Percentiles rank a stretch among this genome's conserved stretches.
Evolutionary conservation across 345 rosid species (phyloP).

Genomic region (Populus alba): DNA sequence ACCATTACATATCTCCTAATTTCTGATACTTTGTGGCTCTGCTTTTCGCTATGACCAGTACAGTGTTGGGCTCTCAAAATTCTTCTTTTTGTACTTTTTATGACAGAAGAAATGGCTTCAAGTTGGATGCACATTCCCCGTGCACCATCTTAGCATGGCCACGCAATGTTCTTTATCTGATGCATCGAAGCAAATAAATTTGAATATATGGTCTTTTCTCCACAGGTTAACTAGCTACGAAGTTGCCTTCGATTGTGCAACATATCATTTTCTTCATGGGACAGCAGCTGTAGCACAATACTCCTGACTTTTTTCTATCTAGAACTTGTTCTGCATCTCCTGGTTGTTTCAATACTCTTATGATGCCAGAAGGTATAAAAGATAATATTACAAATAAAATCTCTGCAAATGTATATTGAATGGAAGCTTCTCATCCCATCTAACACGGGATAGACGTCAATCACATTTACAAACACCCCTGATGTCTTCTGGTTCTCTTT

Average conservation of each 20-base stretch:
- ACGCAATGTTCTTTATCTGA: neutral
- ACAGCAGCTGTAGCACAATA: neutral
- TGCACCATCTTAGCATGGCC: slow-evolving; percentile 23
- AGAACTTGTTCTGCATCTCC: neutral
- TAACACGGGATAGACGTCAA: no score
- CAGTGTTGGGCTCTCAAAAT: neutral
- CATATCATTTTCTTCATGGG: neutral
- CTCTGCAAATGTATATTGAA: neutral
- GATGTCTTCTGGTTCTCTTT: neutral
- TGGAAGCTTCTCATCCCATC: neutral
- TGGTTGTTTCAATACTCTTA: neutral
- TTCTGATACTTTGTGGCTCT: neutral
- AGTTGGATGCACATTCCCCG: slow-evolving; percentile 24
- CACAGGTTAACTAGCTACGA: neutral
- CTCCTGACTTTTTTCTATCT: neutral
- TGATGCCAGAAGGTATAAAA: neutral
- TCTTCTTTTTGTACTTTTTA: neutral
- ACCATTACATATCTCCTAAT: slow-evolving; percentile 18
- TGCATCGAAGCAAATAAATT: neutral
- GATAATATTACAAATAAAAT: neutral
- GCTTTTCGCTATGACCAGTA: slow-evolving; percentile 1
- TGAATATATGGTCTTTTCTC: neutral
- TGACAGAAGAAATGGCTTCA: slow-evolving; percentile 16
- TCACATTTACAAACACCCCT: neutral
- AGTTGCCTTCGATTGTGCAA: neutral